Conservation (phyloP, 2,329 filamentous ascomycete genomes). For the Ascochyta lentis region DNA sequence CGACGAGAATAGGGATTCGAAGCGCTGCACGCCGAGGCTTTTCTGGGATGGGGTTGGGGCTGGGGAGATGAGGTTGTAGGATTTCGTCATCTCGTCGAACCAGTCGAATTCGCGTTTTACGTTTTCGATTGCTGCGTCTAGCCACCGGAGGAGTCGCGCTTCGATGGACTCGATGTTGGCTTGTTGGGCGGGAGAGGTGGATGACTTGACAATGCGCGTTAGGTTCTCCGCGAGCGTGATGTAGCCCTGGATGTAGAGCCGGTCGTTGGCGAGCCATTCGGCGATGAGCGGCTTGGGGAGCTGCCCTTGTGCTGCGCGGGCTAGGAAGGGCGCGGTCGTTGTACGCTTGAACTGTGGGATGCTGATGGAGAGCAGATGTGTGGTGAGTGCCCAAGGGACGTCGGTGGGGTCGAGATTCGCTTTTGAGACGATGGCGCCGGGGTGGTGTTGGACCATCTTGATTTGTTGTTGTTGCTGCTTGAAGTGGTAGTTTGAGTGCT, state of each 20-base stretch:
- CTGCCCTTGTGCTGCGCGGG: constrained; percentile 38
- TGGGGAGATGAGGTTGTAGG: constrained; percentile 21
- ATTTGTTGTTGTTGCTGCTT: constrained; percentile 7
- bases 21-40: constrained; percentile 37
- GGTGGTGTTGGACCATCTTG: constrained; percentile 25
- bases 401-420: constrained; percentile 27
- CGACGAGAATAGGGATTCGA: constrained; percentile 36
- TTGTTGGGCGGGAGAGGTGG: constrained; percentile 24
- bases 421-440: constrained; percentile 25
- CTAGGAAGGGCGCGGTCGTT: constrained; percentile 41
- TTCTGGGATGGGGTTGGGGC: constrained; percentile 16
- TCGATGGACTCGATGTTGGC: constrained; percentile 25
- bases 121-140: constrained; percentile 41
- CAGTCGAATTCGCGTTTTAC: constrained; percentile 40
- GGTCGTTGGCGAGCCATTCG: constrained; percentile 45
- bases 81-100: constrained; percentile 41
- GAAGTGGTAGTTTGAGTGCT: constrained; percentile 14
- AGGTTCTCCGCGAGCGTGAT: constrained; percentile 36
- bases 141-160: constrained; percentile 37
- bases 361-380: constrained; percentile 39
- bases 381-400: constrained; percentile 37
- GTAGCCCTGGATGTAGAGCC: constrained; percentile 43
- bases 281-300: constrained; percentile 40
- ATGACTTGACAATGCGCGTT: constrained; percentile 24
- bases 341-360: constrained; percentile 37